These are phyloP conservation scores for Pythium monospermum DNA, from an alignment of 352 stramenopile species.

Conservation along the genomic window DNA sequence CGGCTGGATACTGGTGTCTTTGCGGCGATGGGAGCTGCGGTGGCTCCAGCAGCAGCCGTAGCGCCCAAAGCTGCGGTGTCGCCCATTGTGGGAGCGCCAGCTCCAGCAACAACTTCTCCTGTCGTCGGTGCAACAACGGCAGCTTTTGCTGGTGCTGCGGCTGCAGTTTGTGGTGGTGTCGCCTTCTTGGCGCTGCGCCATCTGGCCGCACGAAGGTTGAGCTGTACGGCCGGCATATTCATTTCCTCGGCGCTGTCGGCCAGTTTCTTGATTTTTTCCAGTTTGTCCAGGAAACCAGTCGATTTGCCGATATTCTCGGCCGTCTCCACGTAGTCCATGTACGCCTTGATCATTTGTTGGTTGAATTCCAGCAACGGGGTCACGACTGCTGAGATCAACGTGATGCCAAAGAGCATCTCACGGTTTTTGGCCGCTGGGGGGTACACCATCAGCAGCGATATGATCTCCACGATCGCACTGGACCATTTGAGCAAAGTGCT, in stretches of 20 bases:
- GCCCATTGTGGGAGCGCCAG: too few relatives aligned
- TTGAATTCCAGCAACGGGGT: conserved; percentile 48
- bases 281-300: conserved; percentile 20
- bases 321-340: conserved; percentile 43
- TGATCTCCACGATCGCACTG: conserved; percentile 43
- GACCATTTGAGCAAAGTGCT: conserved; percentile 46
- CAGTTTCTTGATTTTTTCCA: conserved; percentile 15
- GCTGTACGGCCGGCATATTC: conserved; percentile 3
- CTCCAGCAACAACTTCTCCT: not conserved
- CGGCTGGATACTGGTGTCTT: too few relatives aligned
- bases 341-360: conserved; percentile 45
- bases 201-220: conserved; percentile 10
- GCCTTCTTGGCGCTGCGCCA: not conserved
- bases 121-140: not conserved
- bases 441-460: conserved; percentile 36
- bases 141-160: not conserved
- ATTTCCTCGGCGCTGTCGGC: conserved; percentile 10
- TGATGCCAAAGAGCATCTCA: conserved; percentile 23
- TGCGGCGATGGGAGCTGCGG: too few relatives aligned
- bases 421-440: conserved; percentile 6
- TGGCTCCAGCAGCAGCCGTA: too few relatives aligned
- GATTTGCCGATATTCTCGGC: conserved; percentile 26
- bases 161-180: not conserved
- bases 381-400: conserved; percentile 34
- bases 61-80: too few relatives aligned